Base-by-base conservation (phyloP, 2,329 filamentous ascomycete genomes). In the Fusarium newnesense region DNA sequence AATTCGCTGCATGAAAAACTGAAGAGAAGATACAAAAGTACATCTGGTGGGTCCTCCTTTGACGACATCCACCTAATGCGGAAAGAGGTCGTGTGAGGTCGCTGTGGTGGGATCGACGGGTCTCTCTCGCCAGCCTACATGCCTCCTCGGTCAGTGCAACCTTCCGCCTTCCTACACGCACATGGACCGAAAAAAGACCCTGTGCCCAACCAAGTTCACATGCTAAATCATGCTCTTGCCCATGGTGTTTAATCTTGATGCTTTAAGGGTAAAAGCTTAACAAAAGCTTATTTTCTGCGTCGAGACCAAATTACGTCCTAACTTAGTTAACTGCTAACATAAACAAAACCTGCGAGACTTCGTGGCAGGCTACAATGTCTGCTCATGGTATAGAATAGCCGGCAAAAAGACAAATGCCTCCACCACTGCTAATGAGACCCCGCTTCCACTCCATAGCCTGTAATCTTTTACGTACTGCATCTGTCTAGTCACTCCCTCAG, bases 11-110 rank as follows among this genome's bases (percentile, higher is more conserved):
- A 74, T 49, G 37, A 49, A 61, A 64, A 64, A 47, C 36, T 36
- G 58, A 53, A 47, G 58, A 32, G 9, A 37, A 21, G 30, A 28
- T 50, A 57, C 59, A 53, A 42, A 61, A 37, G 37, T 40, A 43
- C 28, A 42, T 46, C 16, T 9, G n/a, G 50, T 52, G 70, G 70
- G 32, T 26, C 19, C 28, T n/a, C 47, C 28, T 34, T 50, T 36
- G 43, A 74, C 72, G 46, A 75, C 69, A 64, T 70, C 34, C 47
- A 47, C 43, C 66, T 52, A 75, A 75, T 64, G 57, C 47, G 72
- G 73, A 75, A 75, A 75, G 60, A 64, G 64, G 69, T 75, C 73
- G 73, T 69, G 73, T 75, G 73, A 75, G 62, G 50, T 43, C 32
- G 43, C 36, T 34, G 39, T 28, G 52, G 44, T 42, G 36, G 49